A percentile compares a stretch with the other conserved stretches of the same genome.
phyloP scores from a whole-genome alignment of 164 flowering plant species.

The Magnolia kwangsiensis region DNA sequence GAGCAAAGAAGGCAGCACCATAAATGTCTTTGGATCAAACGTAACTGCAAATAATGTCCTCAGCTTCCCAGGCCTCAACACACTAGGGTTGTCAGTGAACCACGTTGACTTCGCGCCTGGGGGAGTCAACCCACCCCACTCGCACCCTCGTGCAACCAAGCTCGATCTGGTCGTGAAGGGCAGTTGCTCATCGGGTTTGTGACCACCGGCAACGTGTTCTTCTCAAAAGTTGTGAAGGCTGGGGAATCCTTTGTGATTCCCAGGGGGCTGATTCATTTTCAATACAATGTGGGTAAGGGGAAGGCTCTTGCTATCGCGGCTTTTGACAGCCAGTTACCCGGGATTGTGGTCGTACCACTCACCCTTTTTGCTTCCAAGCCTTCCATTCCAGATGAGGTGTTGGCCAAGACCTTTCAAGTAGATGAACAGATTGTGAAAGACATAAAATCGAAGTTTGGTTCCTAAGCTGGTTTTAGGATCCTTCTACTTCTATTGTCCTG shows the following conservation, averaged over 20 bases:
- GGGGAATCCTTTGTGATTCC: conserved; percentile 73
- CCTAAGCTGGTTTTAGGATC: conserved; percentile 8
- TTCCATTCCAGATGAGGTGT: conserved; percentile 46
- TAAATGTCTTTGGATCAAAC: conserved; percentile 27
- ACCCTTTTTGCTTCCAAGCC: conserved; percentile 53
- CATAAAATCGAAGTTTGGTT: conserved; percentile 41
- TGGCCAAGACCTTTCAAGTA: conserved; percentile 48
- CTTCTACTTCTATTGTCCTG: too few relatives aligned
- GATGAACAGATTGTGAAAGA: conserved; percentile 27
- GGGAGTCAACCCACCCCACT: conserved; percentile 63
- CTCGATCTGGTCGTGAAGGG: conserved; percentile 45
- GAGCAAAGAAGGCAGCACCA: conserved; percentile 38
- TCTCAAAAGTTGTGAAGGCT: conserved; percentile 42
- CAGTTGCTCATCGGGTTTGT: conserved; percentile 56
- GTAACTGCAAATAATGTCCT: conserved; percentile 47
- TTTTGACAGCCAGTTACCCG: conserved; percentile 68
- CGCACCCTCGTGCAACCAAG: conserved; percentile 66
- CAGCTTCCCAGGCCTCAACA: conserved; percentile 62
- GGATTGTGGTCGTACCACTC: conserved; percentile 23
- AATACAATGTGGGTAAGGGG: conserved; percentile 46
- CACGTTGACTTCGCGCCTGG: conserved; percentile 51
- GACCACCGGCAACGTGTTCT: conserved; percentile 40
- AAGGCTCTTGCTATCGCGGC: conserved; percentile 48
- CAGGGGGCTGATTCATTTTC: conserved; percentile 63
- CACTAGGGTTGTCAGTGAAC: conserved; percentile 65